phyloP scores from a whole-genome alignment of 805 yeast species.

The Candida endomychidarum region DNA sequence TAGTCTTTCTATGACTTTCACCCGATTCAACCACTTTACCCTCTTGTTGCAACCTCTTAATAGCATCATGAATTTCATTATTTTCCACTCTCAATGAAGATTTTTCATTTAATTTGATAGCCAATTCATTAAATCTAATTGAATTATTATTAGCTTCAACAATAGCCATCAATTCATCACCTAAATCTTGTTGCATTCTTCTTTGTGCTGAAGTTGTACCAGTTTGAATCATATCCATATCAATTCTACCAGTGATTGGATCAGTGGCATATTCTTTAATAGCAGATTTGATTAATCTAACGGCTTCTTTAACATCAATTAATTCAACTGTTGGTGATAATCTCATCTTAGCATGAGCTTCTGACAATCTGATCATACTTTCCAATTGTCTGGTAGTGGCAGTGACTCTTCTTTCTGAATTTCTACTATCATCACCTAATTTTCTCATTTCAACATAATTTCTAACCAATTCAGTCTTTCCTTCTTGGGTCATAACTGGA shows the following conservation, averaged over 20 bases:
- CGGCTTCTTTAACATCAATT: slow-evolving; percentile 89
- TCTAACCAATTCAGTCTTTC: slow-evolving; percentile 80
- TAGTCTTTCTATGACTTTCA: slow-evolving; percentile 66
- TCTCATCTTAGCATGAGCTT: slow-evolving; percentile 98
- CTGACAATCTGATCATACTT: slow-evolving; percentile 89
- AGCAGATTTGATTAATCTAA: slow-evolving; percentile 87
- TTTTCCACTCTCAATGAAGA: slow-evolving; percentile 66
- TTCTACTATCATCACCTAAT: slow-evolving; percentile 85
- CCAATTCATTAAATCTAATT: slow-evolving; percentile 58
- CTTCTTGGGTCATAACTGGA: slow-evolving; percentile 79
- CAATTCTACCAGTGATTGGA: slow-evolving; percentile 94
- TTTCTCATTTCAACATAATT: slow-evolving; percentile 93
- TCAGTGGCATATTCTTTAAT: slow-evolving; percentile 98
- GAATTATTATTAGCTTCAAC: slow-evolving; percentile 51
- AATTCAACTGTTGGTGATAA: slow-evolving; percentile 68
- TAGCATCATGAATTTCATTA: slow-evolving; percentile 63
- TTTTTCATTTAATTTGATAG: slow-evolving; percentile 64
- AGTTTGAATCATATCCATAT: slow-evolving; percentile 95
- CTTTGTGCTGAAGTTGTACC: slow-evolving; percentile 91
- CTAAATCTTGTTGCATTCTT: slow-evolving; percentile 68
- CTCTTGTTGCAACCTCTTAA: slow-evolving; percentile 69
- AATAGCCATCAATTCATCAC: slow-evolving; percentile 55
- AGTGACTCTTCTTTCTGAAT: slow-evolving; percentile 87
- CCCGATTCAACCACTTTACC: slow-evolving; percentile 69
- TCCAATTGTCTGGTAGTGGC: slow-evolving; percentile 98